Evolutionary conservation across 2,329 filamentous ascomycete genomes (phyloP), one percentile per base, ranked within the genome.

Genomic region (Aureobasidium namibiae): DNA sequence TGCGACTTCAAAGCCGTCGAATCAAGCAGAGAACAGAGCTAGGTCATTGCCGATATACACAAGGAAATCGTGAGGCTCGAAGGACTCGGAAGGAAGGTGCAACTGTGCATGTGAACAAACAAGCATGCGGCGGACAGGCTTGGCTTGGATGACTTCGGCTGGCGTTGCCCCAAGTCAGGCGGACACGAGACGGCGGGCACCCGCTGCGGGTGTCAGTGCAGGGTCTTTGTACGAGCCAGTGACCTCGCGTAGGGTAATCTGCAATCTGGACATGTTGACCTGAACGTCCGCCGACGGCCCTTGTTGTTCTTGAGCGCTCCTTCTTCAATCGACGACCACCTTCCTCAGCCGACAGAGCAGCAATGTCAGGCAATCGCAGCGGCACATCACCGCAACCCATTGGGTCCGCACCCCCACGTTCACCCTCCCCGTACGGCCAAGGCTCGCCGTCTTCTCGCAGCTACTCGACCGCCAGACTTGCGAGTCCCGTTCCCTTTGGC

Each of bases 401-500:
- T 48, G 54, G 23, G 18, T 58, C 54, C 31, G 42, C 21, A n/a
- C 16, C 42, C 34, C 53, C 53, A 42, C 42, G 44, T 38, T 48
- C 42, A 16, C 23, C 44, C 14, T 60, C 59, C 18, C 50, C 52
- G 18, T 61, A 50, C 46, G 58, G 31, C 14, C 39, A 26, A 49
- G 57, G 52, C 52, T 63, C 62, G 21, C 62, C 62, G 23, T 57
- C 52, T 24, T 60, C 52, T 24, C 49, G 62, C 13, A 63, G 62
- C 44, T 61, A 61, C 14, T 80, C 80, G 16, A 82, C 76, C n/a
- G 79, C 78, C 52, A 75, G 80, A 48, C 70, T 83, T 39, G 80
- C 79, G 39, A 82, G 81, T 8, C 80, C 81, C 3, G 69, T 85
- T 33, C 81, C 81, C 48, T 26, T 45, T 21, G 77, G 75, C 63